phyloP scores from a whole-genome alignment of 192 early-diverging fungal genomes.

The Coemansia sp. region DNA sequence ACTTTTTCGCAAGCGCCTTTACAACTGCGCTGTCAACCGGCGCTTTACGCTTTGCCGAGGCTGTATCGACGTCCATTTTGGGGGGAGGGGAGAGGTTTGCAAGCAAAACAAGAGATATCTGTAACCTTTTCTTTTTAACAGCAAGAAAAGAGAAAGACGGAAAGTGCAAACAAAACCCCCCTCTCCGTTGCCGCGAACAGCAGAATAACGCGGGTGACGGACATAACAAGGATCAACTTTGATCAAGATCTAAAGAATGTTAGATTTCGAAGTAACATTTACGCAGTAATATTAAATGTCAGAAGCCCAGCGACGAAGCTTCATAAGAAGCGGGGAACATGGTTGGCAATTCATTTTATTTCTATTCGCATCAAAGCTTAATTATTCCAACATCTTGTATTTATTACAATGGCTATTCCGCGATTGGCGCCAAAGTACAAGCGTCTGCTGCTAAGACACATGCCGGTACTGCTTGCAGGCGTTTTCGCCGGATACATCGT shows the following conservation, averaged over 20 bases:
- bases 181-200: background rate
- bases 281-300: background rate
- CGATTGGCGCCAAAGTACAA: background rate
- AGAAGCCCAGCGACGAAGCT: background rate
- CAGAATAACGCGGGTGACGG: background rate
- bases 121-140: background rate
- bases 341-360: no score
- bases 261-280: background rate
- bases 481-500: slow-evolving; percentile 28
- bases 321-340: background rate
- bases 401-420: background rate
- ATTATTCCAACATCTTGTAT: background rate
- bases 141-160: background rate
- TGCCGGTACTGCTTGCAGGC: slow-evolving; percentile 25
- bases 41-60: background rate
- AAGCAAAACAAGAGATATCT: background rate
- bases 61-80: background rate
- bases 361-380: no score
- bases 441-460: slow-evolving; percentile 12
- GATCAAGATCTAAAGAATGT: slow-evolving; percentile 2
- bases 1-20: background rate
- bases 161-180: background rate
- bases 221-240: background rate
- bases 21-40: background rate
- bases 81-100: no score